phyloP scores from a whole-genome alignment of 2,329 filamentous ascomycete genomes.

The Septoria petroselini region DNA sequence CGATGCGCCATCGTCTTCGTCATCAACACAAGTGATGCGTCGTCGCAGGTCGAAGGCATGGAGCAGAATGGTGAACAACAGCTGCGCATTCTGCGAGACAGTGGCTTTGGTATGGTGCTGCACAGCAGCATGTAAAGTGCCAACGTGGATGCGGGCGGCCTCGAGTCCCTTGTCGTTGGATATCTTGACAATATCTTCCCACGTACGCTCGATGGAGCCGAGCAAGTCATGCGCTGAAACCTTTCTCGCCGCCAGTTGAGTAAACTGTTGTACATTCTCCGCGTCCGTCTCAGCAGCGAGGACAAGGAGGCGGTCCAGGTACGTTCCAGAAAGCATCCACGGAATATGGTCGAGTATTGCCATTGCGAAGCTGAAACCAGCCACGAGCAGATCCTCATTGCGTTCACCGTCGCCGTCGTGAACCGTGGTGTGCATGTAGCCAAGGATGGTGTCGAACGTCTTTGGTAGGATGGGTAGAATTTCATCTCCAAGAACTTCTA shows the following conservation, averaged over 20 bases:
- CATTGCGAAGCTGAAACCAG: conserved; percentile 68
- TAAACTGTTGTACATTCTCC: conserved; percentile 50
- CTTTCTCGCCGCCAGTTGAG: conserved; percentile 71
- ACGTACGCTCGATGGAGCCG: conserved; percentile 67
- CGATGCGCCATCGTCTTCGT: conserved; percentile 60
- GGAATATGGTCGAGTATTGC: conserved; percentile 79
- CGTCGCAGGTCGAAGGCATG: conserved; percentile 64
- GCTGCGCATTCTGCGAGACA: conserved; percentile 69
- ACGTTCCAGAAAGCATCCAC: conserved; percentile 77
- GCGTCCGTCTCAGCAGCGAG: conserved; percentile 65
- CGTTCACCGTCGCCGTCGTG: conserved; percentile 47
- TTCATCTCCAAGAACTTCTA: conserved; percentile 81
- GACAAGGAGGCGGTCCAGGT: conserved; percentile 68
- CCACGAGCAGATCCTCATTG: conserved; percentile 16
- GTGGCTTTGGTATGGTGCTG: conserved; percentile 73
- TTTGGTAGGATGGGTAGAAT: conserved; percentile 79
- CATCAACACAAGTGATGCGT: conserved; percentile 43
- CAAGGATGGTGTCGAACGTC: conserved; percentile 68
- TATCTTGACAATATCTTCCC: conserved; percentile 54
- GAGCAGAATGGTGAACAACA: conserved; percentile 62
- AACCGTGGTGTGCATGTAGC: conserved; percentile 66
- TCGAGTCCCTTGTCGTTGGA: conserved; percentile 49
- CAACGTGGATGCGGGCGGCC: conserved; percentile 41
- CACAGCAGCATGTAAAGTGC: conserved; percentile 61
- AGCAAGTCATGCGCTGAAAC: conserved; percentile 76